Evolutionary conservation across 2,329 filamentous ascomycete species (phyloP), one percentile per base, ranked within the genome.

Genomic region (Celoporthe dispersa): DNA sequence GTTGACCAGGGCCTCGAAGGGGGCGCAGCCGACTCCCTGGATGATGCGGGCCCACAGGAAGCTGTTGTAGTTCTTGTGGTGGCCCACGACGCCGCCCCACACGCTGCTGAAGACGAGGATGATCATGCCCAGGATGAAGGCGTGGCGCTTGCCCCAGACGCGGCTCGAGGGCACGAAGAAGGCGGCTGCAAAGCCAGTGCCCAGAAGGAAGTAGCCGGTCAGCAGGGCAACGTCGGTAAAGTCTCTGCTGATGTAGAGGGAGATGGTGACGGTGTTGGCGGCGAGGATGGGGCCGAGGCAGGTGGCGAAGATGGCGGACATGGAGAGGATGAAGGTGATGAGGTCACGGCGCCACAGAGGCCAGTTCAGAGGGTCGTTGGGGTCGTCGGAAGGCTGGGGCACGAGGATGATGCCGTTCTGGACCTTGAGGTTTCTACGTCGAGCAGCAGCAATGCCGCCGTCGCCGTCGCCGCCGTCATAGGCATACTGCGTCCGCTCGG

Each of bases 141-240:
- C 82, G 82, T 98, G 95, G 55, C 94, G 87, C 81, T 97, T 98
- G 53, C 95, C 95, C 92, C 93, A 98, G 73, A 98, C 91, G 69
- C 94, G 89, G 28, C 93, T 94, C 0, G 91, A 93, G 0, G 95
- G 93, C 2, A 98, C 94, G 80, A 94, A 94, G 73, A 98, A 85
- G 79, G 96, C 89, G 65, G 93, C 94, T 1, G 92, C 91, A 19
- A 94, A 83, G 14, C 93, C 94, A 2, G 94, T 92, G 28, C 94
- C 95, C 37, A 94, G 87, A 28, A 98, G 86, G 79, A 94, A 94
- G 80, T 94, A 97, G 67, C 94, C 94, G 0, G 94, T 98, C 55
- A 97, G 82, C 16, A 96, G 84, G 3, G 94, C 94, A 70, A 94
- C 89, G 59, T 90, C 84, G n/a, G 91, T 92, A 76, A 97, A 93